These are phyloP conservation scores for Chaetomium cochliodes DNA, from an alignment of 495 filamentous ascomycete species.

Conservation along the genomic window DNA sequence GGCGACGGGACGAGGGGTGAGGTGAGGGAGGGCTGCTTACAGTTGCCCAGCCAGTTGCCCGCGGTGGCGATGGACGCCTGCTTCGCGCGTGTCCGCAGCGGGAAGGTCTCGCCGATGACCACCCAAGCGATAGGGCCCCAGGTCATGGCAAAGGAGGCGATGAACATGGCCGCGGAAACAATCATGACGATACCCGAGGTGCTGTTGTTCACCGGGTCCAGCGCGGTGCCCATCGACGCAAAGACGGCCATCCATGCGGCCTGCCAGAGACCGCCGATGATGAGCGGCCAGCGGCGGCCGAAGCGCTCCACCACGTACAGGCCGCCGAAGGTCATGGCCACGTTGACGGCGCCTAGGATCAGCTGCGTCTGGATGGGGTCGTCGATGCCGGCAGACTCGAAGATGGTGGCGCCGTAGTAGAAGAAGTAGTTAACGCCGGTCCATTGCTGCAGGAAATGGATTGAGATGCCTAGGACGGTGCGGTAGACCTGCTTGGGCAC, in stretches of 20 bases:
- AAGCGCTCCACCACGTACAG: conserved; percentile 66
- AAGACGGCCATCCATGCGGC: conserved; percentile 68
- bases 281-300: conserved; percentile 64
- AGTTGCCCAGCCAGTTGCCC: conserved; percentile 80
- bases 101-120: conserved; percentile 73
- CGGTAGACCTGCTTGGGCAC: conserved; percentile 66
- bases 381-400: conserved; percentile 59
- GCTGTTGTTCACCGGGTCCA: conserved; percentile 47
- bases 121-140: conserved; percentile 84
- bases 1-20: neutral
- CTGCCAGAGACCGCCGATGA: conserved; percentile 65
- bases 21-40: conserved; percentile 19
- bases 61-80: conserved; percentile 71
- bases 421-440: conserved; percentile 61
- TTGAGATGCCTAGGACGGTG: conserved; percentile 61
- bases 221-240: conserved; percentile 57
- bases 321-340: conserved; percentile 63
- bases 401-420: conserved; percentile 58
- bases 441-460: conserved; percentile 69
- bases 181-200: conserved; percentile 66
- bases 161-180: conserved; percentile 72
- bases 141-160: conserved; percentile 58
- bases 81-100: conserved; percentile 67
- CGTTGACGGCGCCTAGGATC: conserved; percentile 70
- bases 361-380: conserved; percentile 66